phyloP scores from a whole-genome alignment of 441 rosid genomes.

The Pelargonium fulgidum region DNA sequence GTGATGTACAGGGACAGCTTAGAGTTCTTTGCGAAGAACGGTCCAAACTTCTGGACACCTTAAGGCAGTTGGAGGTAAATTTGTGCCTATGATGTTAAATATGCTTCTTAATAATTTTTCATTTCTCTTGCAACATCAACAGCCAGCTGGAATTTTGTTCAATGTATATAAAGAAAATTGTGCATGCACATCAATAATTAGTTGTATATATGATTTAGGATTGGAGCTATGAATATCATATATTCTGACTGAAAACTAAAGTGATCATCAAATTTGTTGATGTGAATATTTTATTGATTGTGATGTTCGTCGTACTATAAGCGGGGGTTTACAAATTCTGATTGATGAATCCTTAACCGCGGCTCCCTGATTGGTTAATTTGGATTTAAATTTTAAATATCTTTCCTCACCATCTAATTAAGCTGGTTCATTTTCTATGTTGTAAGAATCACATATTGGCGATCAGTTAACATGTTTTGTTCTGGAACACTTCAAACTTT shows the following conservation, averaged over 20 bases:
- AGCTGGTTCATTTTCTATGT: background rate
- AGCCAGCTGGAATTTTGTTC: no score
- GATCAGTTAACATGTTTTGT: background rate
- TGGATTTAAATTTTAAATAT: no score
- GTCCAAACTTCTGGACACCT: slow-evolving; percentile 54
- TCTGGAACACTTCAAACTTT: background rate
- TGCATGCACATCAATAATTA: background rate
- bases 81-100: background rate
- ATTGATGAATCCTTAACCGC: no score
- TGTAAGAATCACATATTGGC: background rate
- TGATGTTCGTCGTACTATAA: no score
- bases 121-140: no score
- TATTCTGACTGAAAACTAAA: background rate
- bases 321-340: no score
- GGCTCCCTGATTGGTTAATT: no score
- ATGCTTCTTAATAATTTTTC: no score
- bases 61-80: slow-evolving; percentile 80
- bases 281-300: background rate
- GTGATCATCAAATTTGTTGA: background rate
- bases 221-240: background rate
- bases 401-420: no score
- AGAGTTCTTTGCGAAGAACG: slow-evolving; percentile 63
- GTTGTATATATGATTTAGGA: background rate
- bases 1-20: slow-evolving; percentile 56
- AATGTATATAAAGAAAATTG: no score